These are phyloP conservation scores for Suillus subalutaceus DNA, from an alignment of 768 basidiomycete species.

Conservation along the genomic window DNA sequence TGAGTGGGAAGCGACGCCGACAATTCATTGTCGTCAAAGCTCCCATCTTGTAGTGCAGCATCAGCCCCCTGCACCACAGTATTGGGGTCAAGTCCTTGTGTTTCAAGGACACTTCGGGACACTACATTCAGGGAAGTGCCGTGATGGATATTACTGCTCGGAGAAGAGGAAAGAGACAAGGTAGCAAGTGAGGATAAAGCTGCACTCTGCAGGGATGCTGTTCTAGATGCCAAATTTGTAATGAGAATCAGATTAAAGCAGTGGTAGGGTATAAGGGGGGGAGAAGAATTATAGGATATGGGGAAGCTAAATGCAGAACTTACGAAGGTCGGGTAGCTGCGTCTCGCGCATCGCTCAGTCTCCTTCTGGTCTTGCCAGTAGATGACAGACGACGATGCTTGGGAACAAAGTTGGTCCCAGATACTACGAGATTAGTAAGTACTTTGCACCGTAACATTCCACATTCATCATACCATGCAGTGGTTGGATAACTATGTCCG, in stretches of 20 bases:
- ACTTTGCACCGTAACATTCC: conserved; percentile 25
- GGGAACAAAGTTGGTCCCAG: conserved; percentile 35
- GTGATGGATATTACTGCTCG: conserved; percentile 27
- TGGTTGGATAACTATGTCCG: conserved; percentile 11
- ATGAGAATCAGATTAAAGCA: neutral
- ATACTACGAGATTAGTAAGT: conserved; percentile 11
- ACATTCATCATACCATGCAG: conserved; percentile 20
- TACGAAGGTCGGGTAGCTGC: conserved; percentile 76
- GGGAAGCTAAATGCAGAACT: conserved; percentile 38
- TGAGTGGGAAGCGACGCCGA: conserved; percentile 17
- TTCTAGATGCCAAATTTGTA: conserved; percentile 24
- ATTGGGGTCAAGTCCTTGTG: conserved; percentile 18
- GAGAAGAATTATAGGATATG: conserved; percentile 10
- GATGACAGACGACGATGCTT: conserved; percentile 76
- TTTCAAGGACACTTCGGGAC: conserved; percentile 11
- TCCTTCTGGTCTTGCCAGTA: conserved; percentile 66
- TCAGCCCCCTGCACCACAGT: conserved; percentile 11
- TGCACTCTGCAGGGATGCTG: conserved; percentile 39
- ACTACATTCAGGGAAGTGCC: conserved; percentile 20
- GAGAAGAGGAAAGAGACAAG: conserved; percentile 43
- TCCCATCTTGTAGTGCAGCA: conserved; percentile 14
- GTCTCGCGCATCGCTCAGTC: conserved; percentile 79
- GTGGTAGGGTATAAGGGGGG: neutral
- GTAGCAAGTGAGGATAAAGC: conserved; percentile 43
- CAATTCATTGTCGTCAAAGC: conserved; percentile 22